A percentile compares a stretch with the other conserved stretches of the same genome.
Conservation (phyloP, 2,329 filamentous ascomycete genomes). For the Domatiomyces globalis region DNA sequence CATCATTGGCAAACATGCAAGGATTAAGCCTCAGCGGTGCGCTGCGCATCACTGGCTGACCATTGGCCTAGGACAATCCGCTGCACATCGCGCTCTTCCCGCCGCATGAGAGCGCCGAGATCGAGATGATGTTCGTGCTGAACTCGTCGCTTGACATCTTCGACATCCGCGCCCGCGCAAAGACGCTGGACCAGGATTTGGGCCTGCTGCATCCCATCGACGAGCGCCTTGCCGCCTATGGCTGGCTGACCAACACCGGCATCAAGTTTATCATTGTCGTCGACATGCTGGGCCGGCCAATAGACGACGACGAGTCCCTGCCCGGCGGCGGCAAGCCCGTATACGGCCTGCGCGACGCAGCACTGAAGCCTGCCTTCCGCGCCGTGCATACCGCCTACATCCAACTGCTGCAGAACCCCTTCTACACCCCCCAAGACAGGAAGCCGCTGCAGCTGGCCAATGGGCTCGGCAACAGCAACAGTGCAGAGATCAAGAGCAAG, state of each 20-base stretch:
- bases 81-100: constrained; percentile 87
- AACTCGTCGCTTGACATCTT: constrained; percentile 90
- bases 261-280: constrained; percentile 82
- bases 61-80: constrained; percentile 63
- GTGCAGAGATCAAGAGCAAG: constrained; percentile 61
- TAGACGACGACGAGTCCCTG: constrained; percentile 23
- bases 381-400: constrained; percentile 91
- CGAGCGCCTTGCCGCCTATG: constrained; percentile 84
- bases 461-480: constrained; percentile 24
- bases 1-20: constrained; percentile 82
- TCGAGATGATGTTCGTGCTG: constrained; percentile 84
- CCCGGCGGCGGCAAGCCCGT: constrained; percentile 27
- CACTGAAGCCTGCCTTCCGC: constrained; percentile 78
- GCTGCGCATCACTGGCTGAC: neutral
- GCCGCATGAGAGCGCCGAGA: constrained; percentile 47
- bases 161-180: constrained; percentile 63
- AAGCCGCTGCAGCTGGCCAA: constrained; percentile 42
- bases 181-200: constrained; percentile 65
- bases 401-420: constrained; percentile 76
- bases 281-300: constrained; percentile 65
- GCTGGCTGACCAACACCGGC: constrained; percentile 91
- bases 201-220: constrained; percentile 87
- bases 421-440: constrained; percentile 81
- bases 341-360: constrained; percentile 65
- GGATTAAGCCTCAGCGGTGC: constrained; percentile 20